These are phyloP conservation scores for Diutina mesorugosa DNA, from an alignment of 1,139 yeast species.

Conservation along the genomic window DNA sequence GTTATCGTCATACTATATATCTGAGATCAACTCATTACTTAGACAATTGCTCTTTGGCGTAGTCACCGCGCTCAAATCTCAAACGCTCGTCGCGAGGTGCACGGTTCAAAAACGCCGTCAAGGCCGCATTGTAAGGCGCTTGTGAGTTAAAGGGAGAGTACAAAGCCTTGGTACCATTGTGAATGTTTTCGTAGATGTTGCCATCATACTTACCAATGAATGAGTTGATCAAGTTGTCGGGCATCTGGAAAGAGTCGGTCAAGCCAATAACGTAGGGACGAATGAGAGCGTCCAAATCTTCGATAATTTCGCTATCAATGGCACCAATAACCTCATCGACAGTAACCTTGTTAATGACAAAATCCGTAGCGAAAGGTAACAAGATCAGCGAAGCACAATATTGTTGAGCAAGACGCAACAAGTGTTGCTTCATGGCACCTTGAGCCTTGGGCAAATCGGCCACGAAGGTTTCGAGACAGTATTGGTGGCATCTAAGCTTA, in stretches of 20 bases:
- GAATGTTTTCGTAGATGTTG: slow-evolving; percentile 8
- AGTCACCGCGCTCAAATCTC: slow-evolving; percentile 1
- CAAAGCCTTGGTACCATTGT: slow-evolving; percentile 7
- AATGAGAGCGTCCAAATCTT: slow-evolving; percentile 6
- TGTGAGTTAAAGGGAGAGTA: slow-evolving; percentile 8
- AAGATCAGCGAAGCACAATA: slow-evolving; percentile 7
- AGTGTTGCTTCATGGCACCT: slow-evolving; percentile 4
- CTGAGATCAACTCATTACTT: not conserved
- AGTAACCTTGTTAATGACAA: slow-evolving; percentile 7
- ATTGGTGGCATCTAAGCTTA: slow-evolving; percentile 9
- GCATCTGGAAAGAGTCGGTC: slow-evolving; percentile 10
- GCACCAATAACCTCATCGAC: slow-evolving; percentile 4
- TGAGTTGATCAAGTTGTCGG: slow-evolving; percentile 8
- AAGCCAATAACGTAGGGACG: slow-evolving; percentile 7
- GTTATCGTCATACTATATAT: not conserved
- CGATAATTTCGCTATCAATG: slow-evolving; percentile 5
- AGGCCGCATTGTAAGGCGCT: slow-evolving; percentile 7
- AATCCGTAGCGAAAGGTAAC: slow-evolving; percentile 7
- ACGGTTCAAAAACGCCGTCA: slow-evolving; percentile 9
- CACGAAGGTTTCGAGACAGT: slow-evolving; percentile 7
- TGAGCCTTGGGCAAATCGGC: slow-evolving; percentile 4
- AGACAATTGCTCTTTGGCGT: slow-evolving; percentile 1
- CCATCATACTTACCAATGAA: slow-evolving; percentile 9
- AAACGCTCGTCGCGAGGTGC: not conserved
- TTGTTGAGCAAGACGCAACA: slow-evolving; percentile 6